phyloP scores from a whole-genome alignment of 139 green algal genomes.

The Deuterostichococcus epilithicus region DNA sequence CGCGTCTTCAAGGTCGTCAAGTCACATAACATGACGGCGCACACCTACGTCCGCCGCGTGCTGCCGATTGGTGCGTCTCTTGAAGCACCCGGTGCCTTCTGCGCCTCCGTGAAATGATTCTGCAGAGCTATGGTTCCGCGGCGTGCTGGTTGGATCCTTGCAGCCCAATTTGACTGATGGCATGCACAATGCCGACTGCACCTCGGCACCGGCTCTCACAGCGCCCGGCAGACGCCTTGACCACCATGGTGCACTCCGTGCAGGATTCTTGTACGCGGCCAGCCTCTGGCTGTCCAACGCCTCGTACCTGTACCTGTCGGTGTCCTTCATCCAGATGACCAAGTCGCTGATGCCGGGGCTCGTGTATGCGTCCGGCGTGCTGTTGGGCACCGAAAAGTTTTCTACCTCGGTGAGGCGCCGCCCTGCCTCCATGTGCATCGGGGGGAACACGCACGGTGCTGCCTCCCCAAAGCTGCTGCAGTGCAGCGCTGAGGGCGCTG shows the following conservation, averaged over 20 bases:
- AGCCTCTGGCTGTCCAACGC: constrained; percentile 96
- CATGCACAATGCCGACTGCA: too few species aligned
- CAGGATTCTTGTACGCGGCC: constrained; percentile 76
- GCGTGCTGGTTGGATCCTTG: too few species aligned
- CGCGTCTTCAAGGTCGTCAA: constrained; percentile 61
- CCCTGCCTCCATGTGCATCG: too few species aligned
- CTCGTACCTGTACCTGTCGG: constrained; percentile 93
- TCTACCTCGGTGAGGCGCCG: constrained; percentile 14
- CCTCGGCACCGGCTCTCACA: too few species aligned
- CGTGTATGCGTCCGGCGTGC: constrained; percentile 66
- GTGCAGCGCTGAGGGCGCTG: too few species aligned
- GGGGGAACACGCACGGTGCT: too few species aligned
- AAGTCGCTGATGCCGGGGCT: constrained; percentile 89
- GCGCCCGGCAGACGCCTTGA: too few species aligned
- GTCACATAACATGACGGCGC: constrained; percentile 62
- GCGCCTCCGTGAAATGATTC: too few species aligned
- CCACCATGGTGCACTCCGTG: not conserved
- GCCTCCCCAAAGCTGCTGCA: too few species aligned
- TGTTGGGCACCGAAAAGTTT: constrained; percentile 79
- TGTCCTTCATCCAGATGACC: constrained; percentile 99
- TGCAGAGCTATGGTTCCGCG: too few species aligned
- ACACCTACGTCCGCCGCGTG: constrained; percentile 64
- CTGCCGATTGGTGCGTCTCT: constrained; percentile 56
- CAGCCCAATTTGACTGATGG: too few species aligned
- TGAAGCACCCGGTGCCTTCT: too few species aligned